Evolutionary conservation across 2,329 filamentous ascomycete species (phyloP).

Genomic region (Xylariaceae sp.): DNA sequence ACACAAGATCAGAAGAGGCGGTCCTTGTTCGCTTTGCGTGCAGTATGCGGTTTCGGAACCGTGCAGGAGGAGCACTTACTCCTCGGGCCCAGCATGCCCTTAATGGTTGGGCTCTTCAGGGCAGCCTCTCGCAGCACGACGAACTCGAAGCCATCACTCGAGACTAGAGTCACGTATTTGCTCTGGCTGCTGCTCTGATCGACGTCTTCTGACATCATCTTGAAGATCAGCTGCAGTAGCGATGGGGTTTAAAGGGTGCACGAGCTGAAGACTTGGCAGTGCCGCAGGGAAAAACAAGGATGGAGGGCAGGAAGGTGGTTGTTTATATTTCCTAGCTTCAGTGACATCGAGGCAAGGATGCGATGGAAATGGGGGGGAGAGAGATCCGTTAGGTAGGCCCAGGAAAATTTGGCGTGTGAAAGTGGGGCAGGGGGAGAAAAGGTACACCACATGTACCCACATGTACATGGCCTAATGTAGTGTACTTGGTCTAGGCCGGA

Average conservation of each 20-base stretch:
- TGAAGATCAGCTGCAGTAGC: conserved; percentile 2
- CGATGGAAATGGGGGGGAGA: not conserved
- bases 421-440: conserved; percentile 1
- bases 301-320: not conserved
- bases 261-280: not conserved
- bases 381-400: too few species aligned
- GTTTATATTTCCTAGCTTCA: not conserved
- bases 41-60: conserved; percentile 1
- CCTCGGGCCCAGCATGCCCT: conserved; percentile 66
- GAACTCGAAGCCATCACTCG: conserved; percentile 71
- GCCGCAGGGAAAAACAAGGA: not conserved
- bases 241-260: not conserved
- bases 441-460: not conserved
- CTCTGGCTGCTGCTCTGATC: conserved; percentile 45
- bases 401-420: conserved; percentile 18
- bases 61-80: conserved; percentile 42
- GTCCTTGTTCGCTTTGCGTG: not conserved
- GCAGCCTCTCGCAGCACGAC: conserved; percentile 67
- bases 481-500: not conserved
- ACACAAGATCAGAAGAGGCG: conserved; percentile 12
- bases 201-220: conserved; percentile 22
- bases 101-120: conserved; percentile 64
- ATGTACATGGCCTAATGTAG: not conserved
- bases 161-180: conserved; percentile 74
- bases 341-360: not conserved